Evolutionary conservation across 2,329 filamentous ascomycete genomes (phyloP).

Genomic region (Alternaria angustiovoidea): DNA sequence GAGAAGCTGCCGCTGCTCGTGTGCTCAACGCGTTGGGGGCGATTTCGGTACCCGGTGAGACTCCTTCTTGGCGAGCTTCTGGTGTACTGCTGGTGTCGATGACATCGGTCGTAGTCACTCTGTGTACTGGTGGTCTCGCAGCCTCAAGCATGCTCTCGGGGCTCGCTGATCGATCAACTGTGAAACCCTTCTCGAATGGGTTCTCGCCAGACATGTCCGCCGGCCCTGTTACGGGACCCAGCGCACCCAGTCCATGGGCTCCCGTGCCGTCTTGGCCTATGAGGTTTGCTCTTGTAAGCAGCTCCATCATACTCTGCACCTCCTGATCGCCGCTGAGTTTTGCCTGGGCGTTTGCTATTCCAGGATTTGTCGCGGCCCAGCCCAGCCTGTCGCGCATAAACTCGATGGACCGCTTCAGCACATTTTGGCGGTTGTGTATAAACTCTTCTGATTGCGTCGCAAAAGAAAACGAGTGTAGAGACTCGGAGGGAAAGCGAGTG

Average conservation of each 20-base stretch:
- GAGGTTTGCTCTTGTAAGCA: constrained; percentile 82
- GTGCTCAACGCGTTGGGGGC: constrained; percentile 35
- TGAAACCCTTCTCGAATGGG: constrained; percentile 84
- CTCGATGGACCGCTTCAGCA: constrained; percentile 91
- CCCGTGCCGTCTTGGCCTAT: constrained; percentile 72
- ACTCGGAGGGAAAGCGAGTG: constrained; percentile 91
- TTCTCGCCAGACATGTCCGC: constrained; percentile 77
- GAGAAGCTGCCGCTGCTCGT: constrained; percentile 22
- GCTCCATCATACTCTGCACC: constrained; percentile 87
- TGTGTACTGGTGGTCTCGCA: constrained; percentile 28
- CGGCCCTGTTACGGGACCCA: constrained; percentile 81
- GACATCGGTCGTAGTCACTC: constrained; percentile 19
- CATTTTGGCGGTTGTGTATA: constrained; percentile 89
- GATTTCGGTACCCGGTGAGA: constrained; percentile 31
- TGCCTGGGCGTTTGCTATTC: constrained; percentile 83
- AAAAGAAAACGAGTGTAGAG: constrained; percentile 97
- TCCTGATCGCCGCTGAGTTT: constrained; percentile 83
- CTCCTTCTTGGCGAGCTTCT: constrained; percentile 23
- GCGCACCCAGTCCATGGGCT: constrained; percentile 56
- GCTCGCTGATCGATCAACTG: constrained; percentile 59
- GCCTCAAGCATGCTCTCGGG: constrained; percentile 50
- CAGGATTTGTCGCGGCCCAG: constrained; percentile 78
- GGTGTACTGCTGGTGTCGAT: constrained; percentile 16
- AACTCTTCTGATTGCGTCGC: constrained; percentile 93
- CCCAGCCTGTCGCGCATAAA: constrained; percentile 94